These are phyloP conservation scores for Nematocida parisii DNA, from an alignment of 371 early-diverging fungal genomes.

Conservation along the genomic window DNA sequence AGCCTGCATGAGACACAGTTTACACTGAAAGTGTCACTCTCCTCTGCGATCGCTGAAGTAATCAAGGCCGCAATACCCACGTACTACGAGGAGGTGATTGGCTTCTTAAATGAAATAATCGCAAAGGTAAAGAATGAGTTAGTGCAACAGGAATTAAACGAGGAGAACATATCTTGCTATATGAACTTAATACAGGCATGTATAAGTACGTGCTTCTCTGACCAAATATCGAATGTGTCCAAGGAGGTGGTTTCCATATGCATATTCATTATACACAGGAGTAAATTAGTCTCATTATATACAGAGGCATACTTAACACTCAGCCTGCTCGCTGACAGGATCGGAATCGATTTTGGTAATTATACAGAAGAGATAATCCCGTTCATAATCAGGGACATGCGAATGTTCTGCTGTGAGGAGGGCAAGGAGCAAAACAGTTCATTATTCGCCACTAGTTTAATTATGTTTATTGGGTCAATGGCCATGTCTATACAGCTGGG, in stretches of 20 bases:
- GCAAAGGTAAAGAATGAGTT: conserved; percentile 53
- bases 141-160: conserved; percentile 37
- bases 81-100: conserved; percentile 33
- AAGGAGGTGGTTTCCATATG: conserved; percentile 39
- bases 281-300: conserved; percentile 19
- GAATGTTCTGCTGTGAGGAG: neutral
- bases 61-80: conserved; percentile 18
- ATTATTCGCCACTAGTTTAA: conserved; percentile 52
- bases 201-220: conserved; percentile 1
- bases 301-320: conserved; percentile 67
- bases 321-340: conserved; percentile 35
- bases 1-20: conserved; percentile 47
- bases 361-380: conserved; percentile 51
- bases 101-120: conserved; percentile 42
- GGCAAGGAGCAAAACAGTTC: conserved; percentile 23
- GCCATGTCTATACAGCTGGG: conserved; percentile 62
- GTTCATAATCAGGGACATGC: conserved; percentile 61
- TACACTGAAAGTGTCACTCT: conserved; percentile 59
- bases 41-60: conserved; percentile 58
- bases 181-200: conserved; percentile 61
- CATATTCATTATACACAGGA: conserved; percentile 48
- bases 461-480: conserved; percentile 64
- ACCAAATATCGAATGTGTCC: conserved; percentile 2
- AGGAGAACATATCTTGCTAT: conserved; percentile 63
- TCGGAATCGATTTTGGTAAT: conserved; percentile 43